Evolutionary conservation across 371 early-diverging fungal species (phyloP), one percentile per base, ranked within the genome.

Genomic region (Rhizomucor pusillus): DNA sequence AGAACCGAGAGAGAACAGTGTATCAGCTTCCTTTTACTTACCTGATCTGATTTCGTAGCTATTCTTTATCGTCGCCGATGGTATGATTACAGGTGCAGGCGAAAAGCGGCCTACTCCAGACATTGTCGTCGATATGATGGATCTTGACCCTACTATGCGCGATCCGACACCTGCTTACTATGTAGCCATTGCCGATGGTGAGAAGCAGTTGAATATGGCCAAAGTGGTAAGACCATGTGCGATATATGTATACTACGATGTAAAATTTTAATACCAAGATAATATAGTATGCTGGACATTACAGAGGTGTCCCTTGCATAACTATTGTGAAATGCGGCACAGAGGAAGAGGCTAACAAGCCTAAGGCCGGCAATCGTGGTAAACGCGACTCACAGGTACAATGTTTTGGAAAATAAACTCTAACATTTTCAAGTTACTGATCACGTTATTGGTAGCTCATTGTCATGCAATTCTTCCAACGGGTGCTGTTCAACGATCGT

Each of bases 321-420:
- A 81, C 92, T n/a, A 87, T 99, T 22, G 89, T 88, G 56, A 96
- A 98, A 73, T 91, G 91, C 57, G 97, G 97, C n/a, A 85, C 88
- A 0, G 82, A 82, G 9, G 77, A 77, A 24, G 93, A 94, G 56
- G 66, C 59, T 4, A 62, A 69, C n/a, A 63, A 56, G n/a, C 71
- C 87, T 19, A 90, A 91, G 55, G 85, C 94, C 7, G 95, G 95
- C 11, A 97, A 99, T 66, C 85, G 99, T 57, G 99, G 99, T 53
- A 99, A 99, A 73, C 88, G 99, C 63, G 99, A 99, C 77, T 95
- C 95, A 18, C 99, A 99, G 77, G 67, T 90, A 65, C 49, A 45
- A n/a, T n/a, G n/a, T n/a, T n/a, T n/a, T n/a, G n/a, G n/a, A n/a
- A n/a, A n/a, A n/a, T n/a, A n/a, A n/a, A n/a, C n/a, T n/a, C n/a